Evolutionary conservation across 345 rosid species (phyloP).

Genomic region (Syzygium oleosum): DNA sequence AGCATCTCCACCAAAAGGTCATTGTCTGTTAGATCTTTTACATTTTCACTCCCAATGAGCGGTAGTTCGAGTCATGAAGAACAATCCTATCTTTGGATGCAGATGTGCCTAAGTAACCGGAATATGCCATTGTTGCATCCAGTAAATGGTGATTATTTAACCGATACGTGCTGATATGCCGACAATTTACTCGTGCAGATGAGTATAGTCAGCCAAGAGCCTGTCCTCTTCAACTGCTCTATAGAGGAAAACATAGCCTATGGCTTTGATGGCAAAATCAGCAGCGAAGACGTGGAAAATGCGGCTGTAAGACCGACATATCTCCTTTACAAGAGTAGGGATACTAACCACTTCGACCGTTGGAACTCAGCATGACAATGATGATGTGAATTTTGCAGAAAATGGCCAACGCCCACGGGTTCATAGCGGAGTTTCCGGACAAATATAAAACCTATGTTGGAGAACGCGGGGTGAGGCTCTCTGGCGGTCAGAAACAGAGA

Average conservation of each 20-base stretch:
- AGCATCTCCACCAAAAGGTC: conserved; percentile 72
- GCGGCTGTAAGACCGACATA: conserved; percentile 45
- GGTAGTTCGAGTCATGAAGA: no score
- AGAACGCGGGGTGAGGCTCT: conserved; percentile 81
- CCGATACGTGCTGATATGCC: neutral
- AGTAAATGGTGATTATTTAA: neutral
- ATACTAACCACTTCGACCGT: neutral
- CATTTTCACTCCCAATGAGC: no score
- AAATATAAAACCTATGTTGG: conserved; percentile 71
- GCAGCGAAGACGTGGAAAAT: conserved; percentile 42
- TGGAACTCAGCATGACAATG: neutral
- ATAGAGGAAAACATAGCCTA: conserved; percentile 53
- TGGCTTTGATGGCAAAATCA: conserved; percentile 62
- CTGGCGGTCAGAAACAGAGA: conserved; percentile 94
- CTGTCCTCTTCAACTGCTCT: conserved; percentile 60
- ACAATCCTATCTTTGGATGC: neutral
- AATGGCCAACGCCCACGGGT: conserved; percentile 91
- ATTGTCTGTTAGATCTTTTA: no score
- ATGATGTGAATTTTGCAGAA: conserved; percentile 28
- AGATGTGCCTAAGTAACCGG: neutral
- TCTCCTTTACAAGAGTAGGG: neutral
- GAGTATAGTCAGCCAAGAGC: conserved; percentile 94
- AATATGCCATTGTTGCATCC: neutral
- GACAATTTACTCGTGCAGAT: conserved; percentile 27
- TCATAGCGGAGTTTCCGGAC: conserved; percentile 64